Evolutionary conservation across 371 early-diverging fungal species (phyloP), one percentile per base, ranked within the genome.

Genomic region (Syncephalastrum monosporum): DNA sequence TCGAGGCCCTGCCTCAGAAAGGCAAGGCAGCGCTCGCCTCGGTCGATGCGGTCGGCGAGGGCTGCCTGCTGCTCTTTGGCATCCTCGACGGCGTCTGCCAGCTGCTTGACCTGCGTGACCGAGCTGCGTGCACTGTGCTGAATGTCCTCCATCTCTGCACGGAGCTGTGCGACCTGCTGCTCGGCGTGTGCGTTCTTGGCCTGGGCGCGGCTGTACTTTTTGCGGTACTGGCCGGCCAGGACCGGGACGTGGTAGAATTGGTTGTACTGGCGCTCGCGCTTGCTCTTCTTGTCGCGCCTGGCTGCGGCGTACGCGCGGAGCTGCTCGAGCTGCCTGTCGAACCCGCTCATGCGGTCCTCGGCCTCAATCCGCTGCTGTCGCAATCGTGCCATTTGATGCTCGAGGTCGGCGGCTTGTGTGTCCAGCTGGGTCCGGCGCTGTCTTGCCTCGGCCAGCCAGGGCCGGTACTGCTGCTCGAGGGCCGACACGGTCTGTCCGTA

Each of bases 191-290:
- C 51, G 38, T 72, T 71, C 42, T 60, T 67, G 57, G 69, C 67
- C 12, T 69, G 67, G 3, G 77, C 77, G 17, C 71, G 60, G 0
- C 73, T 43, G 29, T 76, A 76, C 44, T 64, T 66, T 33, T 71
- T 68, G 23, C 69, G 67, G 42, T 65, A 71, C 42, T 71, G 69
- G 8, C 52, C 56, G 6, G 59, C 56, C 5, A 77, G 19, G 5
- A 74, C 45, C 0, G 72, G 74, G 1, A 77, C 55, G 47, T 60
- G 63, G 14, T 60, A 65, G 6, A 68, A 56, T 19, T 66, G 55
- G 14, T 67, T 53, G 29, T 76, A 76, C 12, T 71, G 62, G n/a
- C 60, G 65, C 24, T 76, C 77, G 17, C 68, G 65, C n/a, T 58
- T 66, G 17, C 58, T 49, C 48, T 69, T 66, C 12, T 69, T 73